Evolutionary conservation across 2,329 filamentous ascomycete genomes (phyloP).

Genomic region (Aquanectria penicillioides): DNA sequence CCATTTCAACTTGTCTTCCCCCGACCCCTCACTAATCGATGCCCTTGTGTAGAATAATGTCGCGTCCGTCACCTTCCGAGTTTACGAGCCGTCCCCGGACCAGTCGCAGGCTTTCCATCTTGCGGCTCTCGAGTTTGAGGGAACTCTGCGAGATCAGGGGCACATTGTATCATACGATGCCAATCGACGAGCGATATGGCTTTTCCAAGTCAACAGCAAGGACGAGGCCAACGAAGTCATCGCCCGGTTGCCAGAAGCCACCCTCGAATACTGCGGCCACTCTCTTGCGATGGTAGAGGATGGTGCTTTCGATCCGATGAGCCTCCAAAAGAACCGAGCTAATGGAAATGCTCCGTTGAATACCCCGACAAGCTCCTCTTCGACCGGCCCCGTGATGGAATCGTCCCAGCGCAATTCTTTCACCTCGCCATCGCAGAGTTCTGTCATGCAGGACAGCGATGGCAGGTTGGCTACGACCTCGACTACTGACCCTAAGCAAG

Average conservation of each 20-base stretch:
- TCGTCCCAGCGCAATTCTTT: slow-evolving; percentile 40
- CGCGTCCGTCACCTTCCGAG: slow-evolving; percentile 62
- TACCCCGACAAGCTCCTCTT: slow-evolving; percentile 59
- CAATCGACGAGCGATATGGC: slow-evolving; percentile 62
- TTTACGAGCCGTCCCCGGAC: slow-evolving; percentile 62
- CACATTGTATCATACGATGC: slow-evolving; percentile 64
- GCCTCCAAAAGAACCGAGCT: slow-evolving; percentile 57
- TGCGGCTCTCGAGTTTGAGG: slow-evolving; percentile 62
- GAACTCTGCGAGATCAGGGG: slow-evolving; percentile 60
- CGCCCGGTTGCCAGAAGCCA: slow-evolving; percentile 46
- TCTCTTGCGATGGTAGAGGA: slow-evolving; percentile 59
- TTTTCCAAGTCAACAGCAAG: slow-evolving; percentile 60
- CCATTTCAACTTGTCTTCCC: not conserved
- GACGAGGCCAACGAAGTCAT: slow-evolving; percentile 46
- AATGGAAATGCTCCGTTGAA: slow-evolving; percentile 52
- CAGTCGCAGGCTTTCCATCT: slow-evolving; percentile 56
- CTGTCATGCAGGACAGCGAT: slow-evolving; percentile 40
- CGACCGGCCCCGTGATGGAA: slow-evolving; percentile 54
- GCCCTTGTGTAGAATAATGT: slow-evolving; percentile 62
- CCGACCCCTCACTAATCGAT: slow-evolving; percentile 24
- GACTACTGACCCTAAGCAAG: slow-evolving; percentile 34
- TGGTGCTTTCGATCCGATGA: slow-evolving; percentile 60
- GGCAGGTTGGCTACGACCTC: slow-evolving; percentile 41
- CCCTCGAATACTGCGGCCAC: slow-evolving; percentile 56
- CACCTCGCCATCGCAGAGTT: slow-evolving; percentile 30